These are phyloP conservation scores for Calonectria montana DNA, from an alignment of 2,329 filamentous ascomycete genomes.

Conservation along the genomic window DNA sequence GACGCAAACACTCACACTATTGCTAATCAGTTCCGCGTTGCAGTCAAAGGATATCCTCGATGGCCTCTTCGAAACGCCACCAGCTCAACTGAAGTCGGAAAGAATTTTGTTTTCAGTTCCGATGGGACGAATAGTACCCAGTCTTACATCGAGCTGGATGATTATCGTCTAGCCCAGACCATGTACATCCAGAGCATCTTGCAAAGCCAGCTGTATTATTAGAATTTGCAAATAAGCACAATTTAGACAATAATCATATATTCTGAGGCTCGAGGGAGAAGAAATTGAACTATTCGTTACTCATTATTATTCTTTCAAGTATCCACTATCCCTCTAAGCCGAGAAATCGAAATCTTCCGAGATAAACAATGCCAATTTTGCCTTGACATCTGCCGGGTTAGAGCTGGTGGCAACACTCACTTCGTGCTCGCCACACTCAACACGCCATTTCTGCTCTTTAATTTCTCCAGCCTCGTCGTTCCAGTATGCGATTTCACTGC, in stretches of 20 bases:
- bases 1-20: no score
- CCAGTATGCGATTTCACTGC: slow-evolving; percentile 6
- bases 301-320: no score
- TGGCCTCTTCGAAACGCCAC: not conserved
- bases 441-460: not conserved
- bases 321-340: not conserved
- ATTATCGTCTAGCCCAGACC: slow-evolving; percentile 1
- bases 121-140: not conserved
- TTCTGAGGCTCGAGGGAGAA: no score
- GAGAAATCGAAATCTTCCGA: not conserved
- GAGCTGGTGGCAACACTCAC: not conserved
- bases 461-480: not conserved
- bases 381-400: not conserved
- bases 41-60: not conserved
- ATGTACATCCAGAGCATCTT: slow-evolving; percentile 3
- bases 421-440: not conserved
- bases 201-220: slow-evolving; percentile 5
- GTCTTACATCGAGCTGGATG: slow-evolving; percentile 1
- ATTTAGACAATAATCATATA: not conserved
- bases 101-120: not conserved
- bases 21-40: not conserved
- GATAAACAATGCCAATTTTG: not conserved
- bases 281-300: not conserved
- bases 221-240: not conserved
- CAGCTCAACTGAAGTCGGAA: not conserved